Base-by-base conservation (phyloP, 306 rosid species). In the Acacia acuminata region DNA sequence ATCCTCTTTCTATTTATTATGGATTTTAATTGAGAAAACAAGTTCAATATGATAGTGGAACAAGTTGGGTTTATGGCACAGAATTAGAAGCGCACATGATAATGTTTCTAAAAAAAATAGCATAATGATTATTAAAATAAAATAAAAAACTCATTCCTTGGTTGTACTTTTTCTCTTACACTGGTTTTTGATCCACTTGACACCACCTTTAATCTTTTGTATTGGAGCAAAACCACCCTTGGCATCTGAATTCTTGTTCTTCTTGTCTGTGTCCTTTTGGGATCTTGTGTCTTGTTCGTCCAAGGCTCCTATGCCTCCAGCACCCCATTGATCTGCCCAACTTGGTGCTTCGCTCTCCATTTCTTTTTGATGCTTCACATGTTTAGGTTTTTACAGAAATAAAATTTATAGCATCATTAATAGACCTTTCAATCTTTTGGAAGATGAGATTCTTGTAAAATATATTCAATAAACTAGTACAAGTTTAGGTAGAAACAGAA, bases 321-420 rank as follows among this genome's bases (percentile, higher is more conserved):
- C 90, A 16, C 95, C 97, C 98, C 99, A 93, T 83, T 90, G 94
- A 85, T 90, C 97, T 16, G 98, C 98, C 97, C 97, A 93, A 83
- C 97, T 89, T 5, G 89, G 91, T 84, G 86, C 92, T 85, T 93
- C 96, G 13, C 83, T 79, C 11, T 82, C 91, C 98, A 96, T 90
- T 32, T 79, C 81, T 48, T 83, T 61, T 25, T 77, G 58, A 15
- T 60, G 19, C 73, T 8, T 25, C 25, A 10, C 48, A 20, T 38
- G 71, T 30, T 65, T 27, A 27, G 3, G 40, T 27, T 12, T 14
- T 63, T 2, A 20, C 32, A 42, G 7, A 70, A 20, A 11, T 4
- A 70, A 40, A 14, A 24, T n/a, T 42, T 11, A 32, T 17, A 42
- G 24, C 17, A 44, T 71, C 76, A 44, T 56, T 56, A 43, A 44